These are phyloP conservation scores for Uncinocarpus reesii DNA, from an alignment of 2,329 filamentous ascomycete species.

Conservation along the genomic window DNA sequence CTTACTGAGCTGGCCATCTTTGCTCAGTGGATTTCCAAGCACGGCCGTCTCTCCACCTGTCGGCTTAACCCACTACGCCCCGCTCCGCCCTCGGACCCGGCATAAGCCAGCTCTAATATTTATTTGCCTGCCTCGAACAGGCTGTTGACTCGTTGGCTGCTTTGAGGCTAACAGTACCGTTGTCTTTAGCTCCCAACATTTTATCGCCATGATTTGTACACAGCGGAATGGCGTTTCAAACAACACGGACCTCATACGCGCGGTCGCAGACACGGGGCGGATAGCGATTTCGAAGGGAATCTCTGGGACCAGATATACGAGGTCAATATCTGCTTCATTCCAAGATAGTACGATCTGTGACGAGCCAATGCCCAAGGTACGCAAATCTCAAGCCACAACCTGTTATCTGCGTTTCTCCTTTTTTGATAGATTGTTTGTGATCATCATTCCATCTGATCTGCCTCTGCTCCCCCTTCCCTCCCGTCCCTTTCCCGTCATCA, in stretches of 20 bases:
- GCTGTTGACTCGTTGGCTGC: not conserved
- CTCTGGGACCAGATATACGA: not conserved
- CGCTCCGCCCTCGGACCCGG: not conserved
- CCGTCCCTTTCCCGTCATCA: not conserved
- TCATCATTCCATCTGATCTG: not conserved
- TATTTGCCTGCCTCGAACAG: no score
- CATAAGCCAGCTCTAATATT: no score
- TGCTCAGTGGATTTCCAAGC: no score
- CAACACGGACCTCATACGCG: not conserved
- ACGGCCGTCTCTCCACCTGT: no score
- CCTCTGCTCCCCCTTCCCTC: not conserved
- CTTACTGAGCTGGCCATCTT: no score
- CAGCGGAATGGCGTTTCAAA: not conserved
- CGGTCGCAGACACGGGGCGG: not conserved
- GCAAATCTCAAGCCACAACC: not conserved
- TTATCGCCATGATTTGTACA: not conserved
- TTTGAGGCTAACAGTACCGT: not conserved
- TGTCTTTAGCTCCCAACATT: constrained; percentile 1
- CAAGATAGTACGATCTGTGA: not conserved
- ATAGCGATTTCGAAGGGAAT: not conserved
- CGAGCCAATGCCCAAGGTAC: not conserved
- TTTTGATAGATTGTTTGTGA: not conserved
- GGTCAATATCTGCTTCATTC: not conserved
- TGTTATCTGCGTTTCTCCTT: not conserved
- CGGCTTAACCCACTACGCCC: not conserved